These are phyloP conservation scores for Xylariaceae sp. DNA, from an alignment of 2,329 filamentous ascomycete species.

Conservation along the genomic window DNA sequence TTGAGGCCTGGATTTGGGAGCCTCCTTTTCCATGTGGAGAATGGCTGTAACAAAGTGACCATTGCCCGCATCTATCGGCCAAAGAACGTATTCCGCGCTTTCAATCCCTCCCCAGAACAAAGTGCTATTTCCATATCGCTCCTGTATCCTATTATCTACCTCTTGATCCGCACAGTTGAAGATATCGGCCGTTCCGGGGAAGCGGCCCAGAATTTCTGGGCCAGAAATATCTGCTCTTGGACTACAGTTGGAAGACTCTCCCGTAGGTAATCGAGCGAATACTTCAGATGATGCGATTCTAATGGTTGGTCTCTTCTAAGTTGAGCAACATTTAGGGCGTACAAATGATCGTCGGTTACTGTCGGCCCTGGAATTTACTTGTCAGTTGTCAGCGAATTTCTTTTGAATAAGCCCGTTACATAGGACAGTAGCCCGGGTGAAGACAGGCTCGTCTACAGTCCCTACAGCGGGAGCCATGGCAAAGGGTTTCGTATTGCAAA, in stretches of 20 bases:
- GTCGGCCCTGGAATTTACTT: no score
- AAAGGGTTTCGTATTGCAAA: no score
- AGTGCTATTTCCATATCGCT: not conserved
- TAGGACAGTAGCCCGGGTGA: constrained; percentile 10
- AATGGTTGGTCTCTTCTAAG: constrained; percentile 1
- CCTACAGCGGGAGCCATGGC: not conserved
- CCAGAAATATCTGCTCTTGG: no score
- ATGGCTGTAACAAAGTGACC: constrained; percentile 18
- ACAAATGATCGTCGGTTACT: constrained; percentile 8
- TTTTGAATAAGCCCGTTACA: constrained; percentile 9
- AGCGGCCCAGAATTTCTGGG: not conserved
- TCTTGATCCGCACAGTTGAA: constrained; percentile 3
- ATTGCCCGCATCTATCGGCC: constrained; percentile 14
- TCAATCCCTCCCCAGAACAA: constrained; percentile 7
- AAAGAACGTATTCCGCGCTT: constrained; percentile 13
- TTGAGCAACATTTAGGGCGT: constrained; percentile 20
- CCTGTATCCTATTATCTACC: not conserved
- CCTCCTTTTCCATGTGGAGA: constrained; percentile 6
- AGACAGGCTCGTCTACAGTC: not conserved
- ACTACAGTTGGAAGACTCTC: no score
- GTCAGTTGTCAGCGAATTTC: no score
- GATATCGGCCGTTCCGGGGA: constrained; percentile 3
- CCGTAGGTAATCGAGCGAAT: constrained; percentile 1
- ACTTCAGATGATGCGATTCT: constrained; percentile 7
- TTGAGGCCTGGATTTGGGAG: no score